Percentiles rank a stretch among this genome's conserved stretches.
Conservation (phyloP, 1,284 basidiomycete species). For the Tilletiopsis washingtonensis region DNA sequence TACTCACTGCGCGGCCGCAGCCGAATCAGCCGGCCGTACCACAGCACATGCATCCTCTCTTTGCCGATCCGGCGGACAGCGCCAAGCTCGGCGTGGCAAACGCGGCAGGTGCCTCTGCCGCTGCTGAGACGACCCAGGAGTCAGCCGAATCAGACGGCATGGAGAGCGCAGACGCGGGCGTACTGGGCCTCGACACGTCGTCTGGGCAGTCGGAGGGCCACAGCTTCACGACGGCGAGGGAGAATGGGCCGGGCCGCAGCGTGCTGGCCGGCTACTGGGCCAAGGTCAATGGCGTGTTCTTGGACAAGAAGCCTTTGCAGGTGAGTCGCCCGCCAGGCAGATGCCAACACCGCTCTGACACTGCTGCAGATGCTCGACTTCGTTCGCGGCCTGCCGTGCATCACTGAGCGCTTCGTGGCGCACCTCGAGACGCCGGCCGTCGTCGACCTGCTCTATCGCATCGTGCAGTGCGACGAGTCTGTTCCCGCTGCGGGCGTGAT, state of each 20-base stretch:
- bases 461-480: constrained; percentile 83
- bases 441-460: constrained; percentile 81
- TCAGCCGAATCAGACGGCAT: background rate
- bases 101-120: too few species aligned
- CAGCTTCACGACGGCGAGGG: constrained; percentile 9
- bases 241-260: constrained; percentile 51
- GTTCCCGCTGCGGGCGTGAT: constrained; percentile 75
- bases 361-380: constrained; percentile 74
- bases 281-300: constrained; percentile 77
- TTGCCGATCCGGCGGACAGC: constrained; percentile 12
- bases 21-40: constrained; percentile 36
- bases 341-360: too few species aligned
- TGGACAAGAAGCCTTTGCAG: constrained; percentile 81
- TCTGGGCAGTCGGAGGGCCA: background rate
- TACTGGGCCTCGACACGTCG: constrained; percentile 1
- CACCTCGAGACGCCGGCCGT: constrained; percentile 86
- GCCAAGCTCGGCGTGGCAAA: background rate
- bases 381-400: constrained; percentile 70
- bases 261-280: constrained; percentile 56
- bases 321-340: too few species aligned
- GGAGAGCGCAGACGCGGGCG: background rate
- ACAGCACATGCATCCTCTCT: constrained; percentile 41
- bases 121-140: background rate
- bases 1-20: constrained; percentile 63
- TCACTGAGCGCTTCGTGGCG: constrained; percentile 73